Evolutionary conservation across 179 eudicot genomes (phyloP).

Genomic region (Actinidia arguta): DNA sequence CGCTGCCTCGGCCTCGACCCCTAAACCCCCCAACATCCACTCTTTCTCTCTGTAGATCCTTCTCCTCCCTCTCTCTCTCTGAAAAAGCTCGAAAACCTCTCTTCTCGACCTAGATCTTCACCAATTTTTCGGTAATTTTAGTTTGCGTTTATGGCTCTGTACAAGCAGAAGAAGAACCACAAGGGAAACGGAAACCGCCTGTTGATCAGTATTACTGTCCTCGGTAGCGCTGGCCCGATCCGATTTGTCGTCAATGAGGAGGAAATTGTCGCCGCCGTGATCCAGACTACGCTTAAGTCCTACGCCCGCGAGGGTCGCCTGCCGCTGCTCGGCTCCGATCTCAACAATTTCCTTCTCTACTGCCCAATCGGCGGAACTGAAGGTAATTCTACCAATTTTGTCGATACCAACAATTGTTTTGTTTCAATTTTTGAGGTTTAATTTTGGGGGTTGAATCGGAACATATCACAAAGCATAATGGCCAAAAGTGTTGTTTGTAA

Average conservation of each 20-base stretch:
- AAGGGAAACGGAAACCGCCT: constrained; percentile 25
- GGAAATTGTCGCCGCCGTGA: constrained; percentile 49
- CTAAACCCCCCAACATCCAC: constrained; percentile 13
- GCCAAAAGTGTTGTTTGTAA: no score
- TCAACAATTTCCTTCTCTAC: constrained; percentile 48
- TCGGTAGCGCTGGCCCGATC: constrained; percentile 67
- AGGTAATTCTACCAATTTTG: constrained; percentile 23
- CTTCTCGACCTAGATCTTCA: not conserved
- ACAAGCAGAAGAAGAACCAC: constrained; percentile 51
- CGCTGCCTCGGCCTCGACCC: constrained; percentile 82
- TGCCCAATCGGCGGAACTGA: constrained; percentile 56
- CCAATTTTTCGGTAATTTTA: not conserved
- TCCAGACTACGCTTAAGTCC: constrained; percentile 50
- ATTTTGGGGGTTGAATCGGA: not conserved
- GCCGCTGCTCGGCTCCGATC: constrained; percentile 57
- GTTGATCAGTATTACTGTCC: constrained; percentile 40
- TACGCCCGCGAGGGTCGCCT: constrained; percentile 64
- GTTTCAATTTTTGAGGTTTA: not conserved
- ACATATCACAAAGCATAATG: no score
- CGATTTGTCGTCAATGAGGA: constrained; percentile 56
- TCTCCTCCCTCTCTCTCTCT: not conserved
- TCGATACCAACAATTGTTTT: not conserved
- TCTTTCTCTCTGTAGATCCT: not conserved
- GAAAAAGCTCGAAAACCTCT: not conserved
- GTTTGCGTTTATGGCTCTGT: constrained; percentile 41